Evolutionary conservation across 352 stramenopile species (phyloP).

Genomic region (Globisporangium cederbergense): DNA sequence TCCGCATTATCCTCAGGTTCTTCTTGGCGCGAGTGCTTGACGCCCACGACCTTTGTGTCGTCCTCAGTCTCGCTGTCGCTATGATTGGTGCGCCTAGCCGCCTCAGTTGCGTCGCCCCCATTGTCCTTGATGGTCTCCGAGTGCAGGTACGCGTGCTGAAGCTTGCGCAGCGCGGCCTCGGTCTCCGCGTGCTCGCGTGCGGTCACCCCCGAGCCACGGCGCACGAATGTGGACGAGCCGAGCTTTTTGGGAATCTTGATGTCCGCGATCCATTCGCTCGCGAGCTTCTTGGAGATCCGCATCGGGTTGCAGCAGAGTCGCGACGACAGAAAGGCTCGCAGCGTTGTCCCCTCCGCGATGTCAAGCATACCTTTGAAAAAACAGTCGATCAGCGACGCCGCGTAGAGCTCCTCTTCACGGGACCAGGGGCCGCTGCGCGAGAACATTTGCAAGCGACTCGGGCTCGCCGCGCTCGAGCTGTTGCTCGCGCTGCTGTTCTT

Average conservation of each 20-base stretch:
- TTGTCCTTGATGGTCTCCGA: conserved; percentile 14
- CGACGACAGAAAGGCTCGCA: conserved; percentile 57
- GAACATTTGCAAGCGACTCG: conserved; percentile 20
- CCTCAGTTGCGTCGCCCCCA: not conserved
- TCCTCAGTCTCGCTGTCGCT: not conserved
- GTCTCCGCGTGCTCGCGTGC: conserved; percentile 28
- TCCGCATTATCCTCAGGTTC: conserved; percentile 1
- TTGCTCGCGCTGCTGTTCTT: conserved; percentile 20
- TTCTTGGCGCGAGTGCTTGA: conserved; percentile 14
- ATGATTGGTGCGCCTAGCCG: not conserved
- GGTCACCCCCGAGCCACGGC: conserved; percentile 25
- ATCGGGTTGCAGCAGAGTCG: conserved; percentile 72
- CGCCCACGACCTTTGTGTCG: not conserved
- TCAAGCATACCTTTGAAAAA: conserved; percentile 68
- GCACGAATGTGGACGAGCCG: conserved; percentile 61
- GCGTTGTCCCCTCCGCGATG: conserved; percentile 57
- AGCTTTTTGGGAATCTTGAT: conserved; percentile 75
- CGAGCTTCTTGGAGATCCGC: conserved; percentile 77
- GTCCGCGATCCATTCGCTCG: conserved; percentile 58
- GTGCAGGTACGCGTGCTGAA: conserved; percentile 38
- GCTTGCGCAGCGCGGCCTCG: conserved; percentile 33
- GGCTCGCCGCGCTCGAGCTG: conserved; percentile 10
- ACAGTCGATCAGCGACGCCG: conserved; percentile 54
- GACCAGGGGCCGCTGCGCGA: conserved; percentile 63
- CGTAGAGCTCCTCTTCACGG: conserved; percentile 66